Conservation (phyloP, 1,139 yeast genomes). For the Pichia sp. region DNA sequence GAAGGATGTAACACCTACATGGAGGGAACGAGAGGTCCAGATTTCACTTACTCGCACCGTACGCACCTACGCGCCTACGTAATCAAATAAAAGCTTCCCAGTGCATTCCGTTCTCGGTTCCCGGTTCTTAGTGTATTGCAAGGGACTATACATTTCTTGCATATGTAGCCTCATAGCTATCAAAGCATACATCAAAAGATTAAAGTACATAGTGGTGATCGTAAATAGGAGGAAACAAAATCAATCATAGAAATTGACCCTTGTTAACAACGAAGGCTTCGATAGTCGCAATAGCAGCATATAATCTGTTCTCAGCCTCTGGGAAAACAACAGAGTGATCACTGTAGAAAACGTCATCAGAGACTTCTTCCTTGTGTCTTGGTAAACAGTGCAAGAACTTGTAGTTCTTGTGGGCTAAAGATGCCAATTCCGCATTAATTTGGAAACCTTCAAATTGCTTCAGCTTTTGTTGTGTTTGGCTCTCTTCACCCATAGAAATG, state of each 20-base stretch:
- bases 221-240: too few relatives aligned
- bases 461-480: slow-evolving; percentile 62
- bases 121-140: too few relatives aligned
- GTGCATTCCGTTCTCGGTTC: too few relatives aligned
- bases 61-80: too few relatives aligned
- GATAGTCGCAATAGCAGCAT: slow-evolving; percentile 92
- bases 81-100: too few relatives aligned
- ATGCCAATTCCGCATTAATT: slow-evolving; percentile 61
- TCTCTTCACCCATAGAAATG: slow-evolving; percentile 97
- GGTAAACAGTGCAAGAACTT: slow-evolving; percentile 97
- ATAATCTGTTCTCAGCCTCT: slow-evolving; percentile 93
- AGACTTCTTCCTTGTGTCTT: slow-evolving; percentile 89
- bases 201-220: too few relatives aligned
- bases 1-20: too few relatives aligned
- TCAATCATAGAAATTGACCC: slow-evolving; percentile 41
- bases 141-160: too few relatives aligned
- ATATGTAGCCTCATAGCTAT: too few relatives aligned
- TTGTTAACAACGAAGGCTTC: slow-evolving; percentile 84
- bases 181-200: too few relatives aligned
- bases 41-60: too few relatives aligned
- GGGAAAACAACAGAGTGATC: slow-evolving; percentile 80
- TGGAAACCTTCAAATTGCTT: slow-evolving; percentile 83
- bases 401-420: slow-evolving; percentile 50
- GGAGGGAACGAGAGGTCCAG: too few relatives aligned
- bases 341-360: slow-evolving; percentile 86